These are phyloP conservation scores for Fusarium cicatricum DNA, from an alignment of 2,329 filamentous ascomycete genomes.

Conservation along the genomic window DNA sequence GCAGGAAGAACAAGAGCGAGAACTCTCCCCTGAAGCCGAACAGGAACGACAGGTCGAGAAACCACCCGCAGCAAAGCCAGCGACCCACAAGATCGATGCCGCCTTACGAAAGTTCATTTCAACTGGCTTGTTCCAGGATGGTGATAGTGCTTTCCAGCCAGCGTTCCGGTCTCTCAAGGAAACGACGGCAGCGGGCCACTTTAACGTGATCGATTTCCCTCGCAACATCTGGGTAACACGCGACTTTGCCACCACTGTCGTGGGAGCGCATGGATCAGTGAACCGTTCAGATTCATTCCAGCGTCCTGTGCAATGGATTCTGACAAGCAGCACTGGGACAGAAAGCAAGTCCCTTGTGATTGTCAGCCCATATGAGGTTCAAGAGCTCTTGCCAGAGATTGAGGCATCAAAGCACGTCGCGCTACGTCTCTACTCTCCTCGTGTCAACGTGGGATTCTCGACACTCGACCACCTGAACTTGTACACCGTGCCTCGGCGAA, in stretches of 20 bases:
- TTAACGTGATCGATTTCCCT: constrained; percentile 23
- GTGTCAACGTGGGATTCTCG: constrained; percentile 44
- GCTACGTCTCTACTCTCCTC: constrained; percentile 62
- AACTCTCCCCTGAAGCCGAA: constrained; percentile 71
- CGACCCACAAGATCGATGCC: constrained; percentile 52
- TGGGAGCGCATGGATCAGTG: background rate
- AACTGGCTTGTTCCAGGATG: background rate
- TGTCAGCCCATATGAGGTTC: constrained; percentile 69
- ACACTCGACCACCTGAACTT: constrained; percentile 30
- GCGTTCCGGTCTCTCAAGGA: constrained; percentile 25
- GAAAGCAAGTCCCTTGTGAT: background rate
- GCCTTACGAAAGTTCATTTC: constrained; percentile 45
- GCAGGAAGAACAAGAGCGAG: constrained; percentile 74
- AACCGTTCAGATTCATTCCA: constrained; percentile 34
- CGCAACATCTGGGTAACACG: constrained; percentile 20
- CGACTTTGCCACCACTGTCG: constrained; percentile 31
- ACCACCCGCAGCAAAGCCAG: constrained; percentile 49
- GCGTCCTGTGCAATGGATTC: constrained; percentile 38
- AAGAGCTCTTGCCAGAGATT: constrained; percentile 57
- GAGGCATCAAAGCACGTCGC: constrained; percentile 43
- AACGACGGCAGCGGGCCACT: constrained; percentile 30
- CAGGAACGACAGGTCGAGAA: constrained; percentile 64
- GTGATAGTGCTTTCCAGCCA: background rate
- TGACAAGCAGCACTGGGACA: background rate
- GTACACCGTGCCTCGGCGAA: constrained; percentile 21